Evolutionary conservation across 352 stramenopile species (phyloP).

Genomic region (Globisporangium perplexum): DNA sequence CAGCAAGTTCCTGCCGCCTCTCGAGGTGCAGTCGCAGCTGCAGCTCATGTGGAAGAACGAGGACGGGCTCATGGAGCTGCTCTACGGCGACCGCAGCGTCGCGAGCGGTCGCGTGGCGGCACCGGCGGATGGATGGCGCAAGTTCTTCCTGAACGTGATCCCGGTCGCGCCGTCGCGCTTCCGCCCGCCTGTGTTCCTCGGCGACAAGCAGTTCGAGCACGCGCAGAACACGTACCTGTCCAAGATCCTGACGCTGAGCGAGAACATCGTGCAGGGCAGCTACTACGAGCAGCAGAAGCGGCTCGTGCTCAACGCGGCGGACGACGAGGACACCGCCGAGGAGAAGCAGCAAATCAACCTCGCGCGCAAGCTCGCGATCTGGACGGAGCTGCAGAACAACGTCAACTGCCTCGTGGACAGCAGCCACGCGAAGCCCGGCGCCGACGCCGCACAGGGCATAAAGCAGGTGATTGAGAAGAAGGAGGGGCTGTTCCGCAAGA

Average conservation of each 20-base stretch:
- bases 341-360: slow-evolving; percentile 72
- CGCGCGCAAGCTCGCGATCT: slow-evolving; percentile 90
- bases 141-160: slow-evolving; percentile 97
- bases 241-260: slow-evolving; percentile 93
- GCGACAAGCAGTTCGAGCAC: slow-evolving; percentile 96
- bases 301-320: slow-evolving; percentile 24
- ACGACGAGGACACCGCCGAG: slow-evolving; percentile 45
- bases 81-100: slow-evolving; percentile 88
- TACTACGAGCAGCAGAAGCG: slow-evolving; percentile 49
- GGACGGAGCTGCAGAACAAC: slow-evolving; percentile 96
- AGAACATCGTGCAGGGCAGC: slow-evolving; percentile 81
- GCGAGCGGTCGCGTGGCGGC: slow-evolving; percentile 46
- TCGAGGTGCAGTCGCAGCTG: slow-evolving; percentile 95
- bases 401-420: slow-evolving; percentile 84
- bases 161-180: slow-evolving; percentile 97
- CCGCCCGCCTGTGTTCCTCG: slow-evolving; percentile 96
- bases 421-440: slow-evolving; percentile 61
- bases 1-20: slow-evolving; percentile 93
- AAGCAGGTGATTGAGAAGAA: slow-evolving; percentile 99
- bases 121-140: slow-evolving; percentile 71
- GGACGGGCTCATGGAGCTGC: slow-evolving; percentile 87
- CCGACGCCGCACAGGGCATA: slow-evolving; percentile 87
- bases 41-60: slow-evolving; percentile 94
- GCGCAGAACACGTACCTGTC: slow-evolving; percentile 95
- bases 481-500: slow-evolving; percentile 99